These are phyloP conservation scores for Xylaria castorea DNA, from an alignment of 495 filamentous ascomycete species.

Conservation along the genomic window DNA sequence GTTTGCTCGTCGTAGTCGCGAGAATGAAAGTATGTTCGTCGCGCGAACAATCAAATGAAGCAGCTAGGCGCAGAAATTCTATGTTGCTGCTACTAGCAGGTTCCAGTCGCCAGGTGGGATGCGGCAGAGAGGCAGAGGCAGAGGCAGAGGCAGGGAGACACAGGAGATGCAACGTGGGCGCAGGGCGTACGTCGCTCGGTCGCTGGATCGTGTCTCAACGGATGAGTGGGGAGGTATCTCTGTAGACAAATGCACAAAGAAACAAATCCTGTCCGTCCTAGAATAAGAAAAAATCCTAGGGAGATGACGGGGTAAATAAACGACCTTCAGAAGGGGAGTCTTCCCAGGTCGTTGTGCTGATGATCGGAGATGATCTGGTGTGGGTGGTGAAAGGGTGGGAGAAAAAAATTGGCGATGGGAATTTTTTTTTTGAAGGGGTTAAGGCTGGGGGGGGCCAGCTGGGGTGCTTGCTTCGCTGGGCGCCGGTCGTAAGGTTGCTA, in stretches of 20 bases:
- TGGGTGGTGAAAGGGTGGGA: constrained; percentile 37
- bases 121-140: constrained; percentile 15
- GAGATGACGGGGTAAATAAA: constrained; percentile 37
- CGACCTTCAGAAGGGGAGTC: constrained; percentile 37
- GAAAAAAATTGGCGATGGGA: constrained; percentile 44
- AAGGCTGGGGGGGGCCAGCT: constrained; percentile 31
- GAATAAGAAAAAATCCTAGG: constrained; percentile 34
- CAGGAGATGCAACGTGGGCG: constrained; percentile 34
- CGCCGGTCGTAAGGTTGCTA: constrained; percentile 2
- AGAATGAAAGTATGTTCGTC: constrained; percentile 33
- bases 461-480: constrained; percentile 28
- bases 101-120: constrained; percentile 20
- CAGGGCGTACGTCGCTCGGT: constrained; percentile 25
- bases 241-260: constrained; percentile 44
- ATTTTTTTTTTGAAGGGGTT: constrained; percentile 44
- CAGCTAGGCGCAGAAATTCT: neutral
- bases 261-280: constrained; percentile 39
- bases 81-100: constrained; percentile 11
- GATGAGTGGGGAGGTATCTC: constrained; percentile 49
- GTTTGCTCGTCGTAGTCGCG: constrained; percentile 35
- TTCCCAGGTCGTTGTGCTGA: constrained; percentile 45
- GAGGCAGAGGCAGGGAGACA: constrained; percentile 10
- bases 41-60: constrained; percentile 16
- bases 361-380: constrained; percentile 42
- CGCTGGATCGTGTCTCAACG: constrained; percentile 26